phyloP scores from a whole-genome alignment of 768 basidiomycete species.

The Xerocomus brunneocitrinus region DNA sequence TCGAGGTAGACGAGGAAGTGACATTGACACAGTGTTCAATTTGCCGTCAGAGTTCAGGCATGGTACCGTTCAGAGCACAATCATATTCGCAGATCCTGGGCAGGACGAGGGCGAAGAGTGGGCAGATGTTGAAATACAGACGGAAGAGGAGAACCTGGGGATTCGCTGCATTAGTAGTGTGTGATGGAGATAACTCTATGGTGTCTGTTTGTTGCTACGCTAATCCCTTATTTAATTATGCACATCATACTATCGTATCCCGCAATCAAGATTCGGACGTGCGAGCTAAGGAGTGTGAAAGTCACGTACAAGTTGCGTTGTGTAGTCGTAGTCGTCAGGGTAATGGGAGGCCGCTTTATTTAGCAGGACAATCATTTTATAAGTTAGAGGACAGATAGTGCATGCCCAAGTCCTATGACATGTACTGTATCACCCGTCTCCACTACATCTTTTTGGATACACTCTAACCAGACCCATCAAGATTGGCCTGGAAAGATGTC shows the following conservation, averaged over 20 bases:
- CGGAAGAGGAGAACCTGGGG: neutral
- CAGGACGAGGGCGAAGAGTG: neutral
- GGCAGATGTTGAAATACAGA: neutral
- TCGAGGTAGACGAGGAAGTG: neutral
- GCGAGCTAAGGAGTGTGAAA: no score
- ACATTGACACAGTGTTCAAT: neutral
- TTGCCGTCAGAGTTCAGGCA: neutral
- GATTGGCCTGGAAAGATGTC: neutral
- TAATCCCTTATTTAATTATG: no score
- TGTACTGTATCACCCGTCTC: neutral
- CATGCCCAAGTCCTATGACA: neutral
- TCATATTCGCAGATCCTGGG: neutral
- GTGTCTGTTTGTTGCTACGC: no score
- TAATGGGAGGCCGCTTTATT: neutral
- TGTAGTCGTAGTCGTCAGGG: no score
- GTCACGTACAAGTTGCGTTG: no score
- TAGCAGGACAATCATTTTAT: neutral
- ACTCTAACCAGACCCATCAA: neutral
- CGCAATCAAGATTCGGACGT: no score
- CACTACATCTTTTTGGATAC: neutral
- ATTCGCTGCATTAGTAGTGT: no score
- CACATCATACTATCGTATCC: no score
- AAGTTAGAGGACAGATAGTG: neutral
- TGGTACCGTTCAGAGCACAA: neutral
- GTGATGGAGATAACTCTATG: no score